A percentile compares a stretch with the other conserved stretches of the same genome.
These are phyloP conservation scores for Hymenoscyphus repandus DNA, from an alignment of 2,329 filamentous ascomycete genomes.

Conservation along the genomic window DNA sequence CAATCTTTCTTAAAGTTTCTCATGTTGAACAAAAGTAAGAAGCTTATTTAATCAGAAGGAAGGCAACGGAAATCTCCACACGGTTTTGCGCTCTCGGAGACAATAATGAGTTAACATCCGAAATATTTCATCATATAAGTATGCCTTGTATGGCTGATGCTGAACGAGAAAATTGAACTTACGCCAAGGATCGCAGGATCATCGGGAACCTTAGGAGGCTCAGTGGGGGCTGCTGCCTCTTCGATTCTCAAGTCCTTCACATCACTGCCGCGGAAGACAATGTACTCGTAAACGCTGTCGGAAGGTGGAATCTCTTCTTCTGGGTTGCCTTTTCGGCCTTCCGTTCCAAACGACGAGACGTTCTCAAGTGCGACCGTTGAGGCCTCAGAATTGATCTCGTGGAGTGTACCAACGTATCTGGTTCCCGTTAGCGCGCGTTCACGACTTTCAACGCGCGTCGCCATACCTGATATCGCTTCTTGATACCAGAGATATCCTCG, in stretches of 20 bases:
- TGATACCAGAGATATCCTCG: conserved; percentile 93
- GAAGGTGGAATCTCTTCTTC: conserved; percentile 79
- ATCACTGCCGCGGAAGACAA: conserved; percentile 96
- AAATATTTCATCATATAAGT: conserved; percentile 82
- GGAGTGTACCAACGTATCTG: conserved; percentile 91
- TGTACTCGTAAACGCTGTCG: conserved; percentile 93
- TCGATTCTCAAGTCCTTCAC: conserved; percentile 97
- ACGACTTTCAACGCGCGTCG: background rate
- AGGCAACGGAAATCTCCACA: conserved; percentile 99
- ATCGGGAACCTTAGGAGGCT: conserved; percentile 75
- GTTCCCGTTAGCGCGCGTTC: conserved; percentile 15
- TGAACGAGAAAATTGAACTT: conserved; percentile 47
- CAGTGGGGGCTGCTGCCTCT: conserved; percentile 67
- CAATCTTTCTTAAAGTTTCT: conserved; percentile 11
- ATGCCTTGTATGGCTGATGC: conserved; percentile 9
- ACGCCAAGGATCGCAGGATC: conserved; percentile 96
- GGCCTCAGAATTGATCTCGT: conserved; percentile 96
- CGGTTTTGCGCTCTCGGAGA: conserved; percentile 88
- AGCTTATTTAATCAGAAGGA: conserved; percentile 76
- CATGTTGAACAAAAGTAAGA: background rate
- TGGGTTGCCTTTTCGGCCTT: conserved; percentile 75
- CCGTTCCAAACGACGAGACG: conserved; percentile 90
- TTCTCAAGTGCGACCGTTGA: conserved; percentile 96
- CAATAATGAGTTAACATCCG: conserved; percentile 90
- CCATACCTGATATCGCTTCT: conserved; percentile 93